phyloP scores from a whole-genome alignment of 805 yeast species.

The Maudiozyma turicensis region DNA sequence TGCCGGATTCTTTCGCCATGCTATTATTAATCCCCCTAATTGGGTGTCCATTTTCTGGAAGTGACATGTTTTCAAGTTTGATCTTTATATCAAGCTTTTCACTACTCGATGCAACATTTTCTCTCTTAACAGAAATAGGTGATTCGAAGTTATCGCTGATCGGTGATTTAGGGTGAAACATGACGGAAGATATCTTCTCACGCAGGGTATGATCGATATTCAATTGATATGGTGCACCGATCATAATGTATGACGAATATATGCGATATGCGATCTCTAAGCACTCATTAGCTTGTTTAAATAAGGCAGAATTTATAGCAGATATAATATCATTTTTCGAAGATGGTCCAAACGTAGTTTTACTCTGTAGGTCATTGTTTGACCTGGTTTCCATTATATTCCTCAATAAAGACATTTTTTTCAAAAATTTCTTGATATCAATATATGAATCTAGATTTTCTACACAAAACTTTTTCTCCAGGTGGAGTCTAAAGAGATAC shows the following conservation, averaged over 20 bases:
- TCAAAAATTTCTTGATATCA: conserved; percentile 45
- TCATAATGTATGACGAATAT: conserved; percentile 53
- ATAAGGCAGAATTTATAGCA: conserved; percentile 32
- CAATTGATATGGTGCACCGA: conserved; percentile 58
- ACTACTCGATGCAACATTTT: neutral
- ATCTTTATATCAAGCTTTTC: neutral
- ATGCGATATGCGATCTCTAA: conserved; percentile 53
- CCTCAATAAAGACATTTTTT: conserved; percentile 36
- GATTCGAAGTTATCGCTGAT: neutral
- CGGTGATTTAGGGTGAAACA: conserved; percentile 34
- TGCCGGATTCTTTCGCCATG: neutral
- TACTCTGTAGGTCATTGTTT: conserved; percentile 5
- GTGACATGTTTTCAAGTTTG: neutral
- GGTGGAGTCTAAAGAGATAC: conserved; percentile 54
- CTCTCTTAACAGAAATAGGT: neutral
- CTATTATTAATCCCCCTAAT: neutral
- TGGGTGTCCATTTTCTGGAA: neutral
- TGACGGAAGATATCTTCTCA: conserved; percentile 33
- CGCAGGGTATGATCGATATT: conserved; percentile 54
- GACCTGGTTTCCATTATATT: conserved; percentile 29
- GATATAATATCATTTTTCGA: conserved; percentile 21
- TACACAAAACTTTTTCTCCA: conserved; percentile 53
- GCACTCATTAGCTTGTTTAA: conserved; percentile 43
- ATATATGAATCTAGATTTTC: conserved; percentile 70
- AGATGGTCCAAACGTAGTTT: conserved; percentile 3